Evolutionary conservation across 768 basidiomycete genomes (phyloP).

Genomic region (Lactifluus subvellereus): DNA sequence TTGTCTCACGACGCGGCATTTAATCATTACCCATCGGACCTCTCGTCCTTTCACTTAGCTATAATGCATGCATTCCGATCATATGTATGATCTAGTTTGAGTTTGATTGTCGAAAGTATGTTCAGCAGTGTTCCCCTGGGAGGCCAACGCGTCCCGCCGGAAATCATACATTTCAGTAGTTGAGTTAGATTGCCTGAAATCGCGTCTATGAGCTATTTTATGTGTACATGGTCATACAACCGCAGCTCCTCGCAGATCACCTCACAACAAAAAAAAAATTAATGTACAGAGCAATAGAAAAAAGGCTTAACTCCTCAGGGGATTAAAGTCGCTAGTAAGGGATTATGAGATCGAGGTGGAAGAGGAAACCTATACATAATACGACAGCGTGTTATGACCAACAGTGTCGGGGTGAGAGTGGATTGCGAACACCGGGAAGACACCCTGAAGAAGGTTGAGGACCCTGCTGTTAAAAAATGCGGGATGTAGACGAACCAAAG

Average conservation of each 20-base stretch:
- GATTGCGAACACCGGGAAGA: slow-evolving; percentile 20
- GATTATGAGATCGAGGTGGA: neutral
- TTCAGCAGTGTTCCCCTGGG: neutral
- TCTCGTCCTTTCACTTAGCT: neutral
- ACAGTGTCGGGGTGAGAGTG: slow-evolving; percentile 2
- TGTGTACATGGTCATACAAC: slow-evolving; percentile 8
- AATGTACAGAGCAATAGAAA: neutral
- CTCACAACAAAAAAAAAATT: neutral
- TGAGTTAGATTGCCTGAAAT: neutral
- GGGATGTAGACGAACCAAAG: slow-evolving; percentile 39
- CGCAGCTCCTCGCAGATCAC: neutral
- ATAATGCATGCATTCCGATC: neutral
- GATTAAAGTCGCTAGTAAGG: neutral
- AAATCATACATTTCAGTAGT: neutral
- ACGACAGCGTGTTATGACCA: neutral
- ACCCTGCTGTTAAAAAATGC: neutral
- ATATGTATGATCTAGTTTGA: neutral
- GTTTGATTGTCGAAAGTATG: neutral
- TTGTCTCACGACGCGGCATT: slow-evolving; percentile 34
- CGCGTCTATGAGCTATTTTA: neutral
- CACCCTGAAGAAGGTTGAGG: slow-evolving; percentile 2
- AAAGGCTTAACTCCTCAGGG: neutral
- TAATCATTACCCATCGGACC: neutral
- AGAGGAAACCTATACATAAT: neutral
- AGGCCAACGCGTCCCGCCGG: neutral